phyloP scores from a whole-genome alignment of 192 early-diverging fungal species.

The Diversispora eburnea region DNA sequence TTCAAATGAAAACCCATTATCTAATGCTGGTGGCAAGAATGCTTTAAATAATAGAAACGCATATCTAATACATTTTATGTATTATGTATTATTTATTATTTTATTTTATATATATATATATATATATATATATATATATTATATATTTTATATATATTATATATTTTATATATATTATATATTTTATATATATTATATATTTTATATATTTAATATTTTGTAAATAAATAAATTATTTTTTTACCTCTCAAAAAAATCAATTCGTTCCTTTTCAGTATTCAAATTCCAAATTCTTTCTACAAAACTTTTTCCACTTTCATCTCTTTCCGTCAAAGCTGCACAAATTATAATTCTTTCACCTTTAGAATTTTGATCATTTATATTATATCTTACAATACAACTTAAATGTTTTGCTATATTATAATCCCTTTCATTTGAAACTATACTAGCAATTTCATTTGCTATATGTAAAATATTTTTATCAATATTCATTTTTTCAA shows the following conservation, averaged over 20 bases:
- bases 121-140: too few species aligned
- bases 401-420: slow-evolving; percentile 63
- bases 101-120: too few species aligned
- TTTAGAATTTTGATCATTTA: slow-evolving; percentile 37
- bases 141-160: background rate
- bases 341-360: slow-evolving; percentile 52
- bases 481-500: slow-evolving; percentile 40
- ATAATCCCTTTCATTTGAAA: slow-evolving; percentile 46
- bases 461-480: slow-evolving; percentile 44
- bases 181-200: background rate
- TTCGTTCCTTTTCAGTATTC: slow-evolving; percentile 40
- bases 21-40: slow-evolving; percentile 54
- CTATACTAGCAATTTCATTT: slow-evolving; percentile 52
- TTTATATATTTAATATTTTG: background rate
- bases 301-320: slow-evolving; percentile 37
- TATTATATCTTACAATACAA: slow-evolving; percentile 52
- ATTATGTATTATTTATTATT: too few species aligned
- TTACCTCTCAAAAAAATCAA: slow-evolving; percentile 44
- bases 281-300: slow-evolving; percentile 48
- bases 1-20: slow-evolving; percentile 66
- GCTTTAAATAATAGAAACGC: slow-evolving; percentile 48
- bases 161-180: background rate
- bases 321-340: slow-evolving; percentile 52
- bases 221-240: background rate
- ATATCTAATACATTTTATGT: slow-evolving; percentile 32